Percentiles rank a stretch among this genome's conserved stretches.
Conservation (phyloP, 2,329 filamentous ascomycete genomes). For the Paracorniculantispora psalliotae region DNA sequence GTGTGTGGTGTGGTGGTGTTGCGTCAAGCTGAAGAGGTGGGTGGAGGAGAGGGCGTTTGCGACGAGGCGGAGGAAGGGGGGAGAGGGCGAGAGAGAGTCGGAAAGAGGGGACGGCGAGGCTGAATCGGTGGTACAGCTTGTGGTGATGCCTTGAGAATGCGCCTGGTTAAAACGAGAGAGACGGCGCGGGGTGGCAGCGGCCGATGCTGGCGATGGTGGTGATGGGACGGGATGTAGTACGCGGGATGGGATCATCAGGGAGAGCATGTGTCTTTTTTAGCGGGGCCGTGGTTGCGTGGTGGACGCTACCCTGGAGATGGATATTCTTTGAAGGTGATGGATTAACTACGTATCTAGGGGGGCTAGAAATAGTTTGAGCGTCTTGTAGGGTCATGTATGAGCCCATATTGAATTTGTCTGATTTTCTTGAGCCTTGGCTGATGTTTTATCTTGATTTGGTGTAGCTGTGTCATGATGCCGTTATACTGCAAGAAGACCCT, state of each 20-base stretch:
- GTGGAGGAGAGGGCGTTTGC: background rate
- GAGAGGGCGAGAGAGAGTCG: background rate
- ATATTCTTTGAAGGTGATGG: background rate
- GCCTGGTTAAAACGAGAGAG: background rate
- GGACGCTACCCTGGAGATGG: background rate
- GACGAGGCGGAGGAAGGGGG: background rate
- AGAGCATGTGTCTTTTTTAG: conserved; percentile 10
- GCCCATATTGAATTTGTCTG: too few species aligned
- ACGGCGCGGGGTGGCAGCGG: conserved; percentile 10
- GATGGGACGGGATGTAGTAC: background rate
- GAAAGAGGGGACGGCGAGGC: background rate
- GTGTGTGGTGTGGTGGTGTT: background rate
- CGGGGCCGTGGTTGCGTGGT: background rate
- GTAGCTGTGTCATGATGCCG: too few species aligned
- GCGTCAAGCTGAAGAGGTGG: background rate
- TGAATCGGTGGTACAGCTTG: background rate
- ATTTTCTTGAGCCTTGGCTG: too few species aligned
- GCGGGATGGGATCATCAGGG: conserved; percentile 5
- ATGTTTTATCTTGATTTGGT: too few species aligned
- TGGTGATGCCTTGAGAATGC: background rate
- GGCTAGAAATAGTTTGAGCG: too few species aligned
- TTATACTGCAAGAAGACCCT: too few species aligned
- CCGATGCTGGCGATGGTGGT: background rate
- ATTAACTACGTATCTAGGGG: too few species aligned
- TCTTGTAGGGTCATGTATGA: too few species aligned